phyloP scores from a whole-genome alignment of 257 asterid species.

The Anisodus tanguticus region DNA sequence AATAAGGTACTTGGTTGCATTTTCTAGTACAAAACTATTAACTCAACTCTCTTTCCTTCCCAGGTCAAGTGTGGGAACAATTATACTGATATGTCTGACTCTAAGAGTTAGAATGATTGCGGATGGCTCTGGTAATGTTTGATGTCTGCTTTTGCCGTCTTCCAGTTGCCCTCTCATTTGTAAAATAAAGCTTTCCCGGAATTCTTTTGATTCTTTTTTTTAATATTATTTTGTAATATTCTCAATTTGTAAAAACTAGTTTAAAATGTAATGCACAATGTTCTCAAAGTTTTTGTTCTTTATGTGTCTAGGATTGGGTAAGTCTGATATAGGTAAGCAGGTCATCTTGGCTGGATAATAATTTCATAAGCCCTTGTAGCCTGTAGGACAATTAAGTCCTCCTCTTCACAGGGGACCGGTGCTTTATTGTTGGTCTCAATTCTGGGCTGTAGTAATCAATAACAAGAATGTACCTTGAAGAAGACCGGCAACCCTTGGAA shows the following conservation, averaged over 20 bases:
- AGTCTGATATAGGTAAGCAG: neutral
- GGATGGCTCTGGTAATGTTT: constrained; percentile 34
- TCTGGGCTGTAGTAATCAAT: neutral
- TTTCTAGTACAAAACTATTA: constrained; percentile 20
- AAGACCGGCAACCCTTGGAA: neutral
- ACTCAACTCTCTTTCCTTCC: constrained; percentile 28
- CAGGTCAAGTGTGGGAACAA: constrained; percentile 90
- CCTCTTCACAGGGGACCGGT: neutral
- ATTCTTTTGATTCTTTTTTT: neutral
- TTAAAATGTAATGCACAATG: neutral
- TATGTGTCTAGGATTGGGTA: neutral
- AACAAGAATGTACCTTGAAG: neutral
- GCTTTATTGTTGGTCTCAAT: neutral
- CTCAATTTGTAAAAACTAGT: neutral
- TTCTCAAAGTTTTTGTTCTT: neutral
- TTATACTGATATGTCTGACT: constrained; percentile 80
- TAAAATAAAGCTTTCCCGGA: neutral
- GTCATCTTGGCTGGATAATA: neutral
- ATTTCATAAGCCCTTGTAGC: neutral
- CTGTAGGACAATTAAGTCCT: neutral
- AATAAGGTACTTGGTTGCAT: neutral
- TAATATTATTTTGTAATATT: neutral
- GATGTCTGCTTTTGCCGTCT: neutral
- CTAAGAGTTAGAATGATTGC: constrained; percentile 67
- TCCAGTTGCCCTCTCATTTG: neutral